Percentiles rank a stretch among this genome's conserved stretches.
These are phyloP conservation scores for Yamadazyma blattariae DNA, from an alignment of 1,139 yeast species.

Conservation along the genomic window DNA sequence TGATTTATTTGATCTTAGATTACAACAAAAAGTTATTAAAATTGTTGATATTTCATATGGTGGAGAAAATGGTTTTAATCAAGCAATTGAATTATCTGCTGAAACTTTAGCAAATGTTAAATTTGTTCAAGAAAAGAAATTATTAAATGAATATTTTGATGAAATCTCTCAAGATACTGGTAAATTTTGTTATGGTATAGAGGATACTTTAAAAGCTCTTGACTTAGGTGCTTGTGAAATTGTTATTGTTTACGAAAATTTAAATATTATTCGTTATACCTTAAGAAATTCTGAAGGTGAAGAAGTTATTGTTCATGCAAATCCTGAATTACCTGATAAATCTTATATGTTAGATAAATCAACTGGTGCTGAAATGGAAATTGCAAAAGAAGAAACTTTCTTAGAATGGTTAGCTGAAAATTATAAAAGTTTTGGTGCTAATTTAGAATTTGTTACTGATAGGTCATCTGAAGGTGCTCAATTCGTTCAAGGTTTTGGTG, in stretches of 20 bases:
- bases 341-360: conserved; percentile 76
- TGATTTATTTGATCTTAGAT: conserved; percentile 87
- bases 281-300: conserved; percentile 82
- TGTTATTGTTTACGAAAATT: conserved; percentile 87
- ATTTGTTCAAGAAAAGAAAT: conserved; percentile 96
- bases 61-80: conserved; percentile 98
- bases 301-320: conserved; percentile 70
- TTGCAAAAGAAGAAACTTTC: conserved; percentile 74
- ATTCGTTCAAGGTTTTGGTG: conserved; percentile 97
- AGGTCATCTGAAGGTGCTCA: conserved; percentile 98
- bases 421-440: conserved; percentile 91
- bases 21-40: conserved; percentile 82
- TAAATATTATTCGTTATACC: conserved; percentile 80
- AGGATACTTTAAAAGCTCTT: conserved; percentile 91
- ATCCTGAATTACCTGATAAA: conserved; percentile 72
- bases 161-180: conserved; percentile 97
- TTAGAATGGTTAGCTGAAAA: conserved; percentile 98
- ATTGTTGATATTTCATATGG: conserved; percentile 97
- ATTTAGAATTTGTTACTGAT: conserved; percentile 93
- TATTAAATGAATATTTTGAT: conserved; percentile 86
- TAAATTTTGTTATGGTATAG: conserved; percentile 95
- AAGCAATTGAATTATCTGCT: conserved; percentile 95
- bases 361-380: conserved; percentile 88
- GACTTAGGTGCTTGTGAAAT: conserved; percentile 96
- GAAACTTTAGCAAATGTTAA: conserved; percentile 96